Conservation (phyloP, 306 rosid genomes). For the Canavalia ensiformis region DNA sequence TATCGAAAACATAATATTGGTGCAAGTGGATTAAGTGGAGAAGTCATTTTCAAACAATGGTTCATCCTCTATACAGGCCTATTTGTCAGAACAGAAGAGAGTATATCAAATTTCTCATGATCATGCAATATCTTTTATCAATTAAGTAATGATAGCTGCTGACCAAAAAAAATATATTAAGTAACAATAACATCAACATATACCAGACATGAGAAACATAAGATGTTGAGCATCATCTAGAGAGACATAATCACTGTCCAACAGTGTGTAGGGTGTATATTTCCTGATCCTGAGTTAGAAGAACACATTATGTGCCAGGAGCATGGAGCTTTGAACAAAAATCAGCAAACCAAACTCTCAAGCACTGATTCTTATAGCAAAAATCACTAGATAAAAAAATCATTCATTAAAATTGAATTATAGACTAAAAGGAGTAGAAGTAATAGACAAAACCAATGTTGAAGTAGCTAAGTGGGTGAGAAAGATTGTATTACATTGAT, state of each 20-base stretch:
- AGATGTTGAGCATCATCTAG: constrained; percentile 10
- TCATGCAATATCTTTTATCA: constrained; percentile 24
- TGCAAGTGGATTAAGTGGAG: constrained; percentile 11
- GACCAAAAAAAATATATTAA: too few species aligned
- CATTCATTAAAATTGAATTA: background rate
- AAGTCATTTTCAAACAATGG: constrained; percentile 4
- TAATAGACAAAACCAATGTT: background rate
- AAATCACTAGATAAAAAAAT: constrained; percentile 12
- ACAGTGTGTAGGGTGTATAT: background rate
- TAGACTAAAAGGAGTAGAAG: background rate
- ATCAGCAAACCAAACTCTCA: constrained; percentile 18
- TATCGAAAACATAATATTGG: background rate
- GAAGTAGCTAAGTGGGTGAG: constrained; percentile 30
- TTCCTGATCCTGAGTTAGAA: background rate
- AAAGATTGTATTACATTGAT: constrained; percentile 66
- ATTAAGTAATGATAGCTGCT: background rate
- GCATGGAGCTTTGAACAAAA: background rate
- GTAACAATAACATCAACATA: constrained; percentile 33
- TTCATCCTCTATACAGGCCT: constrained; percentile 11
- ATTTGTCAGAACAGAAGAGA: background rate
- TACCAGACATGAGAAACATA: background rate
- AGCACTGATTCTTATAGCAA: constrained; percentile 21
- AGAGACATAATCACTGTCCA: constrained; percentile 10
- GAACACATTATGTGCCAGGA: background rate
- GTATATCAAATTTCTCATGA: constrained; percentile 5